Base-by-base conservation (phyloP, 495 filamentous ascomycete species). In the Aspergillus steynii region DNA sequence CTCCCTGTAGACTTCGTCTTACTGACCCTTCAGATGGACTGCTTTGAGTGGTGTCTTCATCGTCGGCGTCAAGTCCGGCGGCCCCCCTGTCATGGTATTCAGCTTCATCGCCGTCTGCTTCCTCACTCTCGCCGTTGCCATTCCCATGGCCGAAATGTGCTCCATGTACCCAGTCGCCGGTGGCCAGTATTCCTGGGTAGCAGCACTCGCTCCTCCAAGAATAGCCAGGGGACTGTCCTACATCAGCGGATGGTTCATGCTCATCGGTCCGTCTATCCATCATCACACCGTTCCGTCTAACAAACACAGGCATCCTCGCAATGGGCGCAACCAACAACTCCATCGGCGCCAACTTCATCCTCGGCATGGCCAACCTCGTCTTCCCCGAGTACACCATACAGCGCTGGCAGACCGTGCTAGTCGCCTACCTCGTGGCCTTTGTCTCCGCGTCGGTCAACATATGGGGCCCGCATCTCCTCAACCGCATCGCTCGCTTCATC, bases 261-360 rank as follows among this genome's bases (percentile, higher is more conserved):
- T 81, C 1, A 80, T 75, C 27, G 80, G 78, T 80, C 65, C 31
- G 68, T 45, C 49, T 10, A 37, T 7, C 26, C 27, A 26, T 26
- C n/a, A 50, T 53, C 1, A n/a, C 15, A 6, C 7, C 1, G 3
- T n/a, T 25, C 2, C 3, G 50, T 27, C 37, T 31, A 48, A 48
- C 25, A 12, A 10, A 15, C 25, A n/a, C 25, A 77, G 78, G 77
- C 15, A 74, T 82, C 46, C 66, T 82, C 1, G 80, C 80, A 5
- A 86, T 86, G 83, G 83, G 83, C 6, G 82, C 82, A 9, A 80
- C 77, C 0, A 85, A 85, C 64, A 84, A 83, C 67, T 86, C 82
- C 53, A 78, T 86, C 49, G 77, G 69, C 0, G 79, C 82, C 3
- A 85, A 85, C 48, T 85, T 85, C 64, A 69, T 85, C 14, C 74